These are phyloP conservation scores for Acer saccharum DNA, from an alignment of 345 rosid species.

Conservation along the genomic window DNA sequence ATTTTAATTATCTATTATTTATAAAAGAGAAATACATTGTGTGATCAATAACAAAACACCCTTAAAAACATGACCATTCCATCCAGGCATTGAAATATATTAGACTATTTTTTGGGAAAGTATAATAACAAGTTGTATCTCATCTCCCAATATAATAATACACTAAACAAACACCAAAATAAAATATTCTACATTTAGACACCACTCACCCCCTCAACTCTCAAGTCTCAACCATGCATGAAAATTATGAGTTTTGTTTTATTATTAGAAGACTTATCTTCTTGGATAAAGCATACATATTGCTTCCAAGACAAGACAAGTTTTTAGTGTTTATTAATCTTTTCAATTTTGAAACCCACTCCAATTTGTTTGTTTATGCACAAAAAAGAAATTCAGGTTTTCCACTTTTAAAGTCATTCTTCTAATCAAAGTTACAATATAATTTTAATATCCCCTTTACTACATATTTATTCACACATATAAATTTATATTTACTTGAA, in stretches of 20 bases:
- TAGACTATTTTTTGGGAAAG: not conserved
- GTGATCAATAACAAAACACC: no score
- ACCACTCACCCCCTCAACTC: not conserved
- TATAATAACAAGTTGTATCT: not conserved
- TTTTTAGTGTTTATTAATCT: not conserved
- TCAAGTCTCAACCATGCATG: no score
- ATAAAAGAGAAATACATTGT: no score
- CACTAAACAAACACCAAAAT: not conserved
- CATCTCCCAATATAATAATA: not conserved
- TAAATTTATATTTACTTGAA: no score
- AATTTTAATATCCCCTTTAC: no score
- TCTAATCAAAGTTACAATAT: no score
- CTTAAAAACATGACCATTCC: no score
- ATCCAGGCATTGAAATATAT: not conserved
- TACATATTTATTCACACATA: no score
- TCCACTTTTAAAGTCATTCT: no score
- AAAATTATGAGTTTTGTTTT: not conserved
- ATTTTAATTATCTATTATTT: no score
- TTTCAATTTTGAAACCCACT: slow-evolving; percentile 3
- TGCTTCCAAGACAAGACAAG: slow-evolving; percentile 21
- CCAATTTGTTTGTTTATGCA: not conserved
- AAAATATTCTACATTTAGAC: not conserved
- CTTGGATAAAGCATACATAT: slow-evolving; percentile 9
- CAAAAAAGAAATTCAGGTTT: not conserved
- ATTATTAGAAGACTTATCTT: not conserved